Evolutionary conservation across 1,284 basidiomycete species (phyloP).

Genomic region (Boletus semigastroideus): DNA sequence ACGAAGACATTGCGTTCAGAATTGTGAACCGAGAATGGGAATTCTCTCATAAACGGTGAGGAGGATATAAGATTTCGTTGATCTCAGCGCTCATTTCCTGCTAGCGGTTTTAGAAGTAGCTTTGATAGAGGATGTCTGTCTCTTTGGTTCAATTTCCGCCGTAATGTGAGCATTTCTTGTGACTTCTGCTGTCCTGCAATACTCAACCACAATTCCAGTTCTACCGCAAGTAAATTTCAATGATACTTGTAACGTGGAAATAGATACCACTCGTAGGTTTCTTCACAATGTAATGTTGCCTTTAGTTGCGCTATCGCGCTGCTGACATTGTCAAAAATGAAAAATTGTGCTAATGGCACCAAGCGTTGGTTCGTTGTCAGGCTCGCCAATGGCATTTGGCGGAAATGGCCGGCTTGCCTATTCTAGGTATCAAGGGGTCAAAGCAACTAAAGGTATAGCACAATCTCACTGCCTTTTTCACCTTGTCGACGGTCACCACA

Average conservation of each 20-base stretch:
- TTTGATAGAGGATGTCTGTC: slow-evolving; percentile 85
- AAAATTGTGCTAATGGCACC: slow-evolving; percentile 1
- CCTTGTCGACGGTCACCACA: slow-evolving; percentile 12
- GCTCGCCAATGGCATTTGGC: background rate
- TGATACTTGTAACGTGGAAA: slow-evolving; percentile 10
- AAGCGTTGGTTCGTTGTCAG: background rate
- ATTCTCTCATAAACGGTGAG: slow-evolving; percentile 90
- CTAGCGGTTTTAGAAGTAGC: slow-evolving; percentile 79
- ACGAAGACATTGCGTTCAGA: slow-evolving; percentile 98
- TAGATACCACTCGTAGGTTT: slow-evolving; percentile 14
- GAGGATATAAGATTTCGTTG: background rate
- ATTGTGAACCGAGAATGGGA: slow-evolving; percentile 99
- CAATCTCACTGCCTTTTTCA: slow-evolving; percentile 24
- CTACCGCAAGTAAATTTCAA: slow-evolving; percentile 56
- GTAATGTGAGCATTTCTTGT: slow-evolving; percentile 60
- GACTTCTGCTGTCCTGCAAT: slow-evolving; percentile 7
- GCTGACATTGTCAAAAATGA: slow-evolving; percentile 15
- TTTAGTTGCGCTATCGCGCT: slow-evolving; percentile 8
- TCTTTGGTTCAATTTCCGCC: slow-evolving; percentile 85
- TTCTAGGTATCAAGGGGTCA: slow-evolving; percentile 11
- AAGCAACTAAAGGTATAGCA: slow-evolving; percentile 2
- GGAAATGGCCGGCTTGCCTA: slow-evolving; percentile 10
- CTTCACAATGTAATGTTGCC: slow-evolving; percentile 28
- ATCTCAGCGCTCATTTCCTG: slow-evolving; percentile 15
- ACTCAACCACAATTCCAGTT: slow-evolving; percentile 51